A percentile compares a stretch with the other conserved stretches of the same genome.
These are phyloP conservation scores for Phytopythium delawarense DNA, from an alignment of 352 stramenopile species.

Conservation along the genomic window DNA sequence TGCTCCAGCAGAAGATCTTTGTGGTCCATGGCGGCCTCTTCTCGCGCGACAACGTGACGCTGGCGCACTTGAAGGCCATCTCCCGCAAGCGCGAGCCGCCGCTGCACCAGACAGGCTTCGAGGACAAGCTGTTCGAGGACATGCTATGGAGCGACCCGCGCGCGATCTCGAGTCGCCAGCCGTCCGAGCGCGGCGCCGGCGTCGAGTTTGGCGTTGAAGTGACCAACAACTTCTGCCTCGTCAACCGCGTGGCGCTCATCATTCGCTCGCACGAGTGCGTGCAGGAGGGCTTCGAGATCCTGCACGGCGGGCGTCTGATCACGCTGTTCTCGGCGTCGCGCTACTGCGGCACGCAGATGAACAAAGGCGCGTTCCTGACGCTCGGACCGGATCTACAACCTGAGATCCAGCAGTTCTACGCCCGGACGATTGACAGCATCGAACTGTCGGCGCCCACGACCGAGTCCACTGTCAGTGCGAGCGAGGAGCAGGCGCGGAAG, in stretches of 20 bases:
- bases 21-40: conserved; percentile 94
- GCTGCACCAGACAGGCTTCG: conserved; percentile 83
- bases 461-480: not conserved
- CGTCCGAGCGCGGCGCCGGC: conserved; percentile 85
- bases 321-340: conserved; percentile 91
- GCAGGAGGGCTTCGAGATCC: conserved; percentile 88
- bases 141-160: conserved; percentile 92
- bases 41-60: conserved; percentile 87
- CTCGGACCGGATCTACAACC: conserved; percentile 88
- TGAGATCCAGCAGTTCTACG: conserved; percentile 94
- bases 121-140: conserved; percentile 93
- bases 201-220: conserved; percentile 92
- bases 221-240: conserved; percentile 92
- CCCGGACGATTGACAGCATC: conserved; percentile 82
- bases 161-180: conserved; percentile 65
- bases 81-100: conserved; percentile 90
- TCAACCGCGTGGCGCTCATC: conserved; percentile 90
- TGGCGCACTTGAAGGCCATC: conserved; percentile 89
- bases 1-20: conserved; percentile 91
- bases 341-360: conserved; percentile 92
- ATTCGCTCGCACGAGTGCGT: conserved; percentile 95
- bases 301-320: conserved; percentile 86
- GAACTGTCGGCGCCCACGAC: conserved; percentile 28
- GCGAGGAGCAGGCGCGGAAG: conserved; percentile 3
- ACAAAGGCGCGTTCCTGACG: conserved; percentile 91